Evolutionary conservation across 257 asterid species (phyloP).

Genomic region (Petunia secreta): DNA sequence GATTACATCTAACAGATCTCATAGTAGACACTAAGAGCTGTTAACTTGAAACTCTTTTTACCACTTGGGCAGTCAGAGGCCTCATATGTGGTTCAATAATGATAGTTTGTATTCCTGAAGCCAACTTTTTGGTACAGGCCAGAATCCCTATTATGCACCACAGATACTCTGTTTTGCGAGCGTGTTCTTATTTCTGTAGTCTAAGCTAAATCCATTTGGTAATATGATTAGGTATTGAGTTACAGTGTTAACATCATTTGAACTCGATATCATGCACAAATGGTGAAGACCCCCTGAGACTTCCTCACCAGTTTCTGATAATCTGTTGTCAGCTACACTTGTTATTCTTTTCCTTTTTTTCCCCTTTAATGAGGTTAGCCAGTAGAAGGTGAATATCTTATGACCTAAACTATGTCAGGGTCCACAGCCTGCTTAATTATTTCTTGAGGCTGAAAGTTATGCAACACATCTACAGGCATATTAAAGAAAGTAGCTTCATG

Average conservation of each 20-base stretch:
- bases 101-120: background rate
- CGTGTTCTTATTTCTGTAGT: background rate
- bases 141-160: background rate
- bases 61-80: background rate
- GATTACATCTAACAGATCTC: background rate
- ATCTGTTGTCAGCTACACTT: background rate
- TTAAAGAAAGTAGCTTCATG: background rate
- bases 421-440: background rate
- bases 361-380: background rate
- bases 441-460: background rate
- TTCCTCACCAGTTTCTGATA: background rate
- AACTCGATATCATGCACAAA: background rate
- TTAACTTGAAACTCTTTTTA: conserved; percentile 2
- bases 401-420: background rate
- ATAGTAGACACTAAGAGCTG: background rate
- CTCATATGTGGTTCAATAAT: background rate
- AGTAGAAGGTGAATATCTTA: background rate
- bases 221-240: background rate
- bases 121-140: background rate
- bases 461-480: background rate
- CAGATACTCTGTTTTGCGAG: background rate
- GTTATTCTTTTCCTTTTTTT: background rate
- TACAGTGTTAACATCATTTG: background rate
- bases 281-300: background rate
- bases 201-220: background rate